Evolutionary conservation across 2,329 filamentous ascomycete species (phyloP).

Genomic region (Pseudogymnoascus sp.): DNA sequence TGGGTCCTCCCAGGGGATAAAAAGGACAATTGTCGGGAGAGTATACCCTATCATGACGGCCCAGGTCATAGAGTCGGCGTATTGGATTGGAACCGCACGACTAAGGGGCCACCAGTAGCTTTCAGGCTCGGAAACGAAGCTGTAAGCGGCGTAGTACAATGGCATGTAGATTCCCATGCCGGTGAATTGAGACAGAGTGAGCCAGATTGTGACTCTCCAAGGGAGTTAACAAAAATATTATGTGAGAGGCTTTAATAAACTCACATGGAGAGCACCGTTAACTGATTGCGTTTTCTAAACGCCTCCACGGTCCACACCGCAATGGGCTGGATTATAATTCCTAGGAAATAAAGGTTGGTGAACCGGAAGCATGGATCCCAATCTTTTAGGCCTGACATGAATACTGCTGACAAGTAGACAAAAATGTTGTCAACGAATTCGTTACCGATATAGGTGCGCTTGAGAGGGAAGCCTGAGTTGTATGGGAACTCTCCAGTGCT

Average conservation of each 20-base stretch:
- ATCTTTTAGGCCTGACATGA: neutral
- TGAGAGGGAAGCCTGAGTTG: neutral
- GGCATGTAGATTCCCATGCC: neutral
- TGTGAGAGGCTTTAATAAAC: neutral
- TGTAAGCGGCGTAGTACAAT: neutral
- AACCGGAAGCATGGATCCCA: constrained; percentile 7
- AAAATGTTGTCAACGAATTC: constrained; percentile 4
- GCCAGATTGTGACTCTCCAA: neutral
- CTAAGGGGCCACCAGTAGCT: constrained; percentile 4
- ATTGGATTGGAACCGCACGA: neutral
- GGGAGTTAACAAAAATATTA: neutral
- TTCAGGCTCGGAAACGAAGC: neutral
- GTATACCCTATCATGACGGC: neutral
- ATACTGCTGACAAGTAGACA: constrained; percentile 1
- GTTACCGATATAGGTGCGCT: neutral
- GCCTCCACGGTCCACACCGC: constrained; percentile 8
- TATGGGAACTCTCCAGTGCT: constrained; percentile 5
- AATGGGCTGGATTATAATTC: neutral
- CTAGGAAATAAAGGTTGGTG: neutral
- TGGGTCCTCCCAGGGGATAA: neutral
- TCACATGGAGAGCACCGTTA: neutral
- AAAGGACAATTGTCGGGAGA: constrained; percentile 7
- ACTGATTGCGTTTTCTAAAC: constrained; percentile 4
- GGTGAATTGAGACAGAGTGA: neutral
- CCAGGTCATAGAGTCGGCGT: constrained; percentile 6